Evolutionary conservation across 257 asterid species (phyloP).

Genomic region (Fraxinus americana): DNA sequence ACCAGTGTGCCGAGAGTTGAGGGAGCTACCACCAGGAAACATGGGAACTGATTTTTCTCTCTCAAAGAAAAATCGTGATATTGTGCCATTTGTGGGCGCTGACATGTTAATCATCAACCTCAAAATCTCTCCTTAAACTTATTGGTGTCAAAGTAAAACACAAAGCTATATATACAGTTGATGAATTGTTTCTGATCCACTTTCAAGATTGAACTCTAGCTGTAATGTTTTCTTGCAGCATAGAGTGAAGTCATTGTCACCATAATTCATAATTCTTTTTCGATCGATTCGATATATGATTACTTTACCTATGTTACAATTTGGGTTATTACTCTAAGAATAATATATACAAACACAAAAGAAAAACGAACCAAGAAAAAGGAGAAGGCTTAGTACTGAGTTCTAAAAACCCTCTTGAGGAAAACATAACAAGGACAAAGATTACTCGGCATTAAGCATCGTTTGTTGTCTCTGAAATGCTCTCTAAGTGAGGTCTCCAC

Average conservation of each 20-base stretch:
- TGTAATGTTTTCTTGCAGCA: not conserved
- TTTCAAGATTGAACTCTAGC: constrained; percentile 3
- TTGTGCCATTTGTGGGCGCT: constrained; percentile 20
- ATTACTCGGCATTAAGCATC: constrained; percentile 39
- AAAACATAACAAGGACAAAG: constrained; percentile 16
- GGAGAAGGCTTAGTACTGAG: constrained; percentile 21
- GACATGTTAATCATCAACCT: constrained; percentile 15
- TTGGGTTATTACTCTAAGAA: constrained; percentile 10
- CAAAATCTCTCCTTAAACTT: constrained; percentile 10
- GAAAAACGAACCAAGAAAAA: not conserved
- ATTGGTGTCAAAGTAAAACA: not conserved
- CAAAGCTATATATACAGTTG: not conserved
- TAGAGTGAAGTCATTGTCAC: not conserved
- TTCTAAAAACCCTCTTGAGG: constrained; percentile 41
- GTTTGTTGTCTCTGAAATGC: constrained; percentile 70
- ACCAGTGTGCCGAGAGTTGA: constrained; percentile 37
- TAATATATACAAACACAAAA: constrained; percentile 36
- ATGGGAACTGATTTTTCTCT: constrained; percentile 38
- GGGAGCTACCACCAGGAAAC: constrained; percentile 47
- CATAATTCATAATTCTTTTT: not conserved
- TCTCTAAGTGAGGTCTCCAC: constrained; percentile 88
- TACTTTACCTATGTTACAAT: not conserved
- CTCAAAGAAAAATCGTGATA: constrained; percentile 35
- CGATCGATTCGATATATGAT: not conserved
- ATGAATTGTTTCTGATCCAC: constrained; percentile 16